Conservation (phyloP, 441 rosid species). For the Populus tomentosa region DNA sequence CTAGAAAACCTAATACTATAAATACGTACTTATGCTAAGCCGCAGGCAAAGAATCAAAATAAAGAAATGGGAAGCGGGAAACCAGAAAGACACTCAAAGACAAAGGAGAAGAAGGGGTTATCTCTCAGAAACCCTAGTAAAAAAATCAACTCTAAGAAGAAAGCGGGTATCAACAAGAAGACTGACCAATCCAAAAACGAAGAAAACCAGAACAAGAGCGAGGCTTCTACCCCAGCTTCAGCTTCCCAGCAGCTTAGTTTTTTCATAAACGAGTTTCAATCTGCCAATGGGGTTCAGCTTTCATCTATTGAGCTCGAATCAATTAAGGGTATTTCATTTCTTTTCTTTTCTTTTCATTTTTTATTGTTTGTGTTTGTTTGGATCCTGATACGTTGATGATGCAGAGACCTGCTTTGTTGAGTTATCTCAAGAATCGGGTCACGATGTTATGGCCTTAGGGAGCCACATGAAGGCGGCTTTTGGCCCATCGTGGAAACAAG, state of each 20-base stretch:
- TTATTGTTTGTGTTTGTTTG: neutral
- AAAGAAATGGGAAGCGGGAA: constrained; percentile 34
- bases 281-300: constrained; percentile 52
- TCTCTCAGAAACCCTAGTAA: constrained; percentile 15
- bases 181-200: neutral
- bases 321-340: constrained; percentile 37
- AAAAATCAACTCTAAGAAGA: constrained; percentile 18
- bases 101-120: constrained; percentile 8
- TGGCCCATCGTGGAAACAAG: constrained; percentile 60
- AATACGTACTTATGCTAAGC: neutral
- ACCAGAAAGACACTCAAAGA: constrained; percentile 16
- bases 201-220: constrained; percentile 14
- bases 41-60: neutral
- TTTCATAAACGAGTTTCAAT: constrained; percentile 51
- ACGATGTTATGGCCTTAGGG: constrained; percentile 42
- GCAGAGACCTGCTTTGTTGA: constrained; percentile 59
- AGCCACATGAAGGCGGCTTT: constrained; percentile 48
- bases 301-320: constrained; percentile 79
- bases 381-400: neutral
- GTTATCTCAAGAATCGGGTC: constrained; percentile 31
- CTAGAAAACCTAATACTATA: neutral
- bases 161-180: constrained; percentile 18
- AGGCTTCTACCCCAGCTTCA: constrained; percentile 12
- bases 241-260: constrained; percentile 52
- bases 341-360: neutral